A percentile compares a stretch with the other conserved stretches of the same genome.
Evolutionary conservation across 257 asterid species (phyloP).

Genomic region (Solanum paucissectum): DNA sequence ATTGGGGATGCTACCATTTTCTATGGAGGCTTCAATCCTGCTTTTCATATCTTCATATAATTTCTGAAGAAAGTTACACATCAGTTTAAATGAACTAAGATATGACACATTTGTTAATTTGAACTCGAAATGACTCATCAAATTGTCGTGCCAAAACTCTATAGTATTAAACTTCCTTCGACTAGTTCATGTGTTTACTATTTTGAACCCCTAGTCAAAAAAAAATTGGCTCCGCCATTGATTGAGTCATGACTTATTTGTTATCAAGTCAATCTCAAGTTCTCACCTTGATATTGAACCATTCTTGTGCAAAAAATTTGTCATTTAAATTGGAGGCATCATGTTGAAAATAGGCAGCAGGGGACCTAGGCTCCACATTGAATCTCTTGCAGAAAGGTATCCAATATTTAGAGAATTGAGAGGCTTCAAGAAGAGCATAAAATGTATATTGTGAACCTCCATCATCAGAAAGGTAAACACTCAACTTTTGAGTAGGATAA

Average conservation of each 20-base stretch:
- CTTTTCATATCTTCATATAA: constrained; percentile 51
- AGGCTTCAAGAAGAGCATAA: constrained; percentile 45
- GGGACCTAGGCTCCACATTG: constrained; percentile 40
- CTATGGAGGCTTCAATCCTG: constrained; percentile 28
- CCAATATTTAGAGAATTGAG: constrained; percentile 33
- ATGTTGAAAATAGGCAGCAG: constrained; percentile 24
- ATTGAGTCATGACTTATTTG: background rate
- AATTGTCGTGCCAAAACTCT: background rate
- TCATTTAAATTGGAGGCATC: background rate
- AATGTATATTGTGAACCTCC: constrained; percentile 44
- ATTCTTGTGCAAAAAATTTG: constrained; percentile 13
- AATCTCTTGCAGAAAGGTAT: constrained; percentile 45
- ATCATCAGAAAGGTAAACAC: constrained; percentile 49
- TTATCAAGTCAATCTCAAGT: background rate
- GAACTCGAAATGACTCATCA: background rate
- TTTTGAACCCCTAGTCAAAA: background rate
- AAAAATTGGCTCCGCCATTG: no score
- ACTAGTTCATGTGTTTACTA: background rate
- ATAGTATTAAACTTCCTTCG: background rate
- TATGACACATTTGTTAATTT: background rate
- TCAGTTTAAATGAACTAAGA: background rate
- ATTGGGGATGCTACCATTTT: constrained; percentile 20
- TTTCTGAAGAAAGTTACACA: constrained; percentile 23
- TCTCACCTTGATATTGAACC: constrained; percentile 29
- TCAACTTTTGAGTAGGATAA: constrained; percentile 34